Conservation (phyloP, 1,284 basidiomycete genomes). For the Malassezia japonica region DNA sequence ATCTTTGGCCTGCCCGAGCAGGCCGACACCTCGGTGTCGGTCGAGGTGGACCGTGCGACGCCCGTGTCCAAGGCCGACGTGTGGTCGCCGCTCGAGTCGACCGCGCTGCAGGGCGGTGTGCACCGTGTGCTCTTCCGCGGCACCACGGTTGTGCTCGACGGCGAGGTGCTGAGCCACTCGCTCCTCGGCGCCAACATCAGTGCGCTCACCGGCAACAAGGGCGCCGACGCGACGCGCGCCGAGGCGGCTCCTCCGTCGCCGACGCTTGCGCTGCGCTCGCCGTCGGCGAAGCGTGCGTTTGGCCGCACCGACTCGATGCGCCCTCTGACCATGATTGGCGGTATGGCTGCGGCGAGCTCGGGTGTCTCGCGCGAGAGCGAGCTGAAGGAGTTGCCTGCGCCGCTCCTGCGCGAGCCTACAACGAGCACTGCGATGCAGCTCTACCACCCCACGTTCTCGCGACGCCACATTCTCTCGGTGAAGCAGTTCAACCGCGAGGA, state of each 20-base stretch:
- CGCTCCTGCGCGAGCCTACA: background rate
- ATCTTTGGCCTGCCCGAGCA: slow-evolving; percentile 88
- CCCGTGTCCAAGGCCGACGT: slow-evolving; percentile 53
- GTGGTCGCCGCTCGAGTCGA: slow-evolving; percentile 79
- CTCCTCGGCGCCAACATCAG: slow-evolving; percentile 74
- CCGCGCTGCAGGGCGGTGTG: slow-evolving; percentile 62
- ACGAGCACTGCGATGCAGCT: slow-evolving; percentile 24
- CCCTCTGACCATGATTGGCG: background rate
- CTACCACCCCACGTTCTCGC: slow-evolving; percentile 55
- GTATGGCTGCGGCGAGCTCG: background rate
- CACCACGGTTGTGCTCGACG: slow-evolving; percentile 85
- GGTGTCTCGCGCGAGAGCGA: background rate
- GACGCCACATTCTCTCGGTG: slow-evolving; percentile 85
- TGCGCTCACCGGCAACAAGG: slow-evolving; percentile 51
- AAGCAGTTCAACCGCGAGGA: slow-evolving; percentile 87
- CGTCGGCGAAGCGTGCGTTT: background rate
- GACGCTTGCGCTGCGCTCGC: slow-evolving; percentile 19
- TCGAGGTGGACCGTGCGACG: slow-evolving; percentile 70
- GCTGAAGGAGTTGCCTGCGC: slow-evolving; percentile 3
- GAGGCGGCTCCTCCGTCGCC: slow-evolving; percentile 37
- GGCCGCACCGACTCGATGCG: background rate
- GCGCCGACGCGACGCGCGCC: slow-evolving; percentile 21
- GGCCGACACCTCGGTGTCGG: slow-evolving; percentile 61
- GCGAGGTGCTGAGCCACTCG: slow-evolving; percentile 58
- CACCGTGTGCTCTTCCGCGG: slow-evolving; percentile 86